Conservation (phyloP, 1,139 yeast genomes). For the Meyerozyma sp. region DNA sequence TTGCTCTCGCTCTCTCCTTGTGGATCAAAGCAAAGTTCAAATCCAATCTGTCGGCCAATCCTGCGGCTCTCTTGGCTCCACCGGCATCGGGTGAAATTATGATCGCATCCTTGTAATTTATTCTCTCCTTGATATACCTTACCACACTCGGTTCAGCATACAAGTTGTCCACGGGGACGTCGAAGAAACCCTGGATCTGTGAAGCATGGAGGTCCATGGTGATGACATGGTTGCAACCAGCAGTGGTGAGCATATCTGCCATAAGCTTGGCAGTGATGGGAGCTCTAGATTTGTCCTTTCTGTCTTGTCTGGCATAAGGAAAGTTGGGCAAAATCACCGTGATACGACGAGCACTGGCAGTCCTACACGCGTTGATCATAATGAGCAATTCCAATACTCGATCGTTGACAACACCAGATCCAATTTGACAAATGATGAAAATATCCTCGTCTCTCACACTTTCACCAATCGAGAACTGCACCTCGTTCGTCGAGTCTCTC, state of each 20-base stretch:
- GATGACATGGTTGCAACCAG: constrained; percentile 95
- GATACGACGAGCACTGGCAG: constrained; percentile 91
- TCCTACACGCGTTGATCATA: constrained; percentile 92
- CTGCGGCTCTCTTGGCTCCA: constrained; percentile 97
- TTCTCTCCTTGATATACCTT: constrained; percentile 74
- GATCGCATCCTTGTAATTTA: constrained; percentile 58
- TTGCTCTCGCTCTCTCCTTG: constrained; percentile 93
- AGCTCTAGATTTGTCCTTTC: constrained; percentile 93
- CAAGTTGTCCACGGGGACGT: constrained; percentile 92
- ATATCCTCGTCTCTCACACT: constrained; percentile 96
- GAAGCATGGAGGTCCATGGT: constrained; percentile 98
- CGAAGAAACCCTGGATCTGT: constrained; percentile 95
- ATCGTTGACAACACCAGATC: constrained; percentile 89
- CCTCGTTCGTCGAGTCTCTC: constrained; percentile 67
- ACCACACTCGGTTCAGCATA: constrained; percentile 95
- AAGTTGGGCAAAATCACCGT: constrained; percentile 94
- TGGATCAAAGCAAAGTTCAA: constrained; percentile 93
- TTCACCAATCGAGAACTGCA: constrained; percentile 80
- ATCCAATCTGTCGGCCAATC: constrained; percentile 87
- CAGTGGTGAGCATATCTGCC: constrained; percentile 92
- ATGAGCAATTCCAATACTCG: constrained; percentile 80
- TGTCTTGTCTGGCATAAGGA: constrained; percentile 96
- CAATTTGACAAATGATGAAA: constrained; percentile 78
- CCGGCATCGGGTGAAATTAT: constrained; percentile 98
- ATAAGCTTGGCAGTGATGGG: constrained; percentile 95